These are phyloP conservation scores for Ustilago sp. DNA, from an alignment of 1,284 basidiomycete species.

Conservation along the genomic window DNA sequence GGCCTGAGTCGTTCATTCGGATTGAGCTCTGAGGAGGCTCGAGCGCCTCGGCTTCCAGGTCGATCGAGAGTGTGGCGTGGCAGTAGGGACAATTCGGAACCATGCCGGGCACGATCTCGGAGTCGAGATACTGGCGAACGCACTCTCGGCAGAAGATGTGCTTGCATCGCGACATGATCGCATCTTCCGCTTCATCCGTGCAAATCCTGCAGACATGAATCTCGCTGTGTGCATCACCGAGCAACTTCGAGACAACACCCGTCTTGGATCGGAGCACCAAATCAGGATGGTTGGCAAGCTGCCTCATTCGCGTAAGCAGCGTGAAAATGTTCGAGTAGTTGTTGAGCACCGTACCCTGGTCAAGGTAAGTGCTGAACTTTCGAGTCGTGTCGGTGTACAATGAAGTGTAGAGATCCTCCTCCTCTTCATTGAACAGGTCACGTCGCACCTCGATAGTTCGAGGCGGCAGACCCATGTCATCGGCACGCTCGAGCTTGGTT, in stretches of 20 bases:
- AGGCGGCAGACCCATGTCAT: slow-evolving; percentile 97
- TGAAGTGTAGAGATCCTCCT: slow-evolving; percentile 93
- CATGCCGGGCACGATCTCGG: slow-evolving; percentile 75
- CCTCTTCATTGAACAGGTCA: slow-evolving; percentile 95
- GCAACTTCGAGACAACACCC: slow-evolving; percentile 56
- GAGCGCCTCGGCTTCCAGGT: slow-evolving; percentile 90
- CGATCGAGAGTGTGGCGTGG: slow-evolving; percentile 91
- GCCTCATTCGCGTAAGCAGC: slow-evolving; percentile 68
- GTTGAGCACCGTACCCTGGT: slow-evolving; percentile 81
- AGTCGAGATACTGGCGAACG: slow-evolving; percentile 87
- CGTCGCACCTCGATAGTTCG: slow-evolving; percentile 87
- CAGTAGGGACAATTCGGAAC: slow-evolving; percentile 92
- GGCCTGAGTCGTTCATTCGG: slow-evolving; percentile 71
- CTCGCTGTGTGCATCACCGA: slow-evolving; percentile 59
- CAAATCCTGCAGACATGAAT: slow-evolving; percentile 83
- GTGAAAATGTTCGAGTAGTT: slow-evolving; percentile 72
- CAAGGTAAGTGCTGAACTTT: slow-evolving; percentile 89
- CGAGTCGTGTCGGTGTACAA: slow-evolving; percentile 93
- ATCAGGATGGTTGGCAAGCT: slow-evolving; percentile 77
- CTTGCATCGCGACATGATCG: slow-evolving; percentile 86
- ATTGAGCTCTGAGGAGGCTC: slow-evolving; percentile 77
- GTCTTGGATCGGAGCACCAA: slow-evolving; percentile 90
- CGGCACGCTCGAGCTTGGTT: slow-evolving; percentile 86
- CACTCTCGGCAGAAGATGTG: slow-evolving; percentile 91
- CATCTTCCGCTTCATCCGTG: slow-evolving; percentile 96